A percentile compares a stretch with the other conserved stretches of the same genome.
Evolutionary conservation across 140 eudicot species (phyloP).

Genomic region (Oenanthe javanica): DNA sequence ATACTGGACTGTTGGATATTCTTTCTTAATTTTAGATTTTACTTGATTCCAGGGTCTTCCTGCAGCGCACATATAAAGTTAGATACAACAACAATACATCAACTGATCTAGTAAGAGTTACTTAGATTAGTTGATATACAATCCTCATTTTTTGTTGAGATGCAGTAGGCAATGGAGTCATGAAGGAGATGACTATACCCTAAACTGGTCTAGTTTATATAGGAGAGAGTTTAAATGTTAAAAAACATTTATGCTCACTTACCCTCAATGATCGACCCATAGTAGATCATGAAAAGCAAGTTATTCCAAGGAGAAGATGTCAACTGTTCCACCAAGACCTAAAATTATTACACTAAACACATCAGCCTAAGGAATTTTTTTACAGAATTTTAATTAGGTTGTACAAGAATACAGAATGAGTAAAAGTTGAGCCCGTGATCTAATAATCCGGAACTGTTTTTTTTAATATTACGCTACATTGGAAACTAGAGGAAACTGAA

Average conservation of each 20-base stretch:
- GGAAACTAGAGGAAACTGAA: background rate
- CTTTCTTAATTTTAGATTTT: slow-evolving; percentile 72
- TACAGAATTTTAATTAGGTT: background rate
- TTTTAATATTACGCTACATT: background rate
- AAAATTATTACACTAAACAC: slow-evolving; percentile 17
- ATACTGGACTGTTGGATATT: slow-evolving; percentile 53
- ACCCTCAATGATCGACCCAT: slow-evolving; percentile 85
- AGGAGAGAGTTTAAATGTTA: background rate
- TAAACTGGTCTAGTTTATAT: background rate
- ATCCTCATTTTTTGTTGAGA: background rate
- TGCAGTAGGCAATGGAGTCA: background rate
- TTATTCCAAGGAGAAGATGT: slow-evolving; percentile 86
- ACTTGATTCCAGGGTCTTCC: slow-evolving; percentile 80
- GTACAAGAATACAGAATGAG: background rate
- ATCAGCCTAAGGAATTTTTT: background rate
- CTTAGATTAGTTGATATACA: background rate
- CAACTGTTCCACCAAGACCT: slow-evolving; percentile 88
- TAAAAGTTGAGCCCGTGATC: background rate
- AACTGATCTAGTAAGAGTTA: slow-evolving; percentile 6
- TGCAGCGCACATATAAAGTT: slow-evolving; percentile 15
- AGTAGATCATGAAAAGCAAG: slow-evolving; percentile 82
- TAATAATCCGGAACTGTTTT: background rate
- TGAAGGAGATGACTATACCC: background rate
- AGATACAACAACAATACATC: slow-evolving; percentile 57
- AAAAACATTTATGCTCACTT: slow-evolving; percentile 19